phyloP scores from a whole-genome alignment of 2,329 filamentous ascomycete species.

The Cercospora nicotianae region DNA sequence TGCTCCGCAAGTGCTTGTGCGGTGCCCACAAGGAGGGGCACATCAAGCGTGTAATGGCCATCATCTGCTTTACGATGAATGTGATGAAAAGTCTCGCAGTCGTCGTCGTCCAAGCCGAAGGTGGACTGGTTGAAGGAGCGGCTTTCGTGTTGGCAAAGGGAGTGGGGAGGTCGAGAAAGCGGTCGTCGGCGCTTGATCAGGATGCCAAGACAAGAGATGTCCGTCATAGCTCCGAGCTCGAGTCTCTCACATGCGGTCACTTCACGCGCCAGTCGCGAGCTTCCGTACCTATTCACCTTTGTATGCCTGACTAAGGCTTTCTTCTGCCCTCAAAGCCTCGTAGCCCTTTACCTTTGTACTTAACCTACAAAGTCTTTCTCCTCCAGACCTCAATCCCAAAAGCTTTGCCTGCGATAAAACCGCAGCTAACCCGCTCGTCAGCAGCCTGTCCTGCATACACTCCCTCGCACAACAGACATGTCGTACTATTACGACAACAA shows the following conservation, averaged over 20 bases:
- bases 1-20: not conserved
- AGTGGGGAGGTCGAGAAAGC: not conserved
- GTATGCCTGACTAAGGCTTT: not conserved
- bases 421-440: not conserved
- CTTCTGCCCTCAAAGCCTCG: not conserved
- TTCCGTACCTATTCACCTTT: not conserved
- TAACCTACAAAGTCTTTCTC: not conserved
- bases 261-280: not conserved
- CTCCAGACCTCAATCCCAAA: not conserved
- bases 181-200: not conserved
- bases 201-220: not conserved
- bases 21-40: not conserved
- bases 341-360: not conserved
- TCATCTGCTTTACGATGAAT: not conserved
- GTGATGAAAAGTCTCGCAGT: not conserved
- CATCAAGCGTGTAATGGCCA: not conserved
- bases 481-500: slow-evolving; percentile 51
- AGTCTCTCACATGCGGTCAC: not conserved
- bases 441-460: not conserved
- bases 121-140: not conserved
- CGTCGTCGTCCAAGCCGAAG: not conserved
- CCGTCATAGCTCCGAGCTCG: not conserved
- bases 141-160: not conserved
- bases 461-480: slow-evolving; percentile 14
- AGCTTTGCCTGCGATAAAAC: not conserved